Evolutionary conservation across 2,329 filamentous ascomycete genomes (phyloP), one percentile per base, ranked within the genome.

Genomic region (Botrytis paeoniae): DNA sequence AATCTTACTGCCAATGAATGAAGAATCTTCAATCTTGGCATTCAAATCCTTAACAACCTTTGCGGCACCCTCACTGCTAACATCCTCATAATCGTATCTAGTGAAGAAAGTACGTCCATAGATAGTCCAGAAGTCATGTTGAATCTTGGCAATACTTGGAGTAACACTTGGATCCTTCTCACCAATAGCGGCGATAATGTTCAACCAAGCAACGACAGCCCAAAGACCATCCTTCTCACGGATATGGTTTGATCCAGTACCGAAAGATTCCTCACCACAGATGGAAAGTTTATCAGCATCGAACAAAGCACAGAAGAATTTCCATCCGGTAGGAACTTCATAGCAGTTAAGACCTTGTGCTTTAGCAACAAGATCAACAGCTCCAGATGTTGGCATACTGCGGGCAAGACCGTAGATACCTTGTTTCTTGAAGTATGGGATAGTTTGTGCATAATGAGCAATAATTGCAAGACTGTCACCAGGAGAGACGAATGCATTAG

Each of bases 31-130:
- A 79, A 98, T 93, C 77, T 97, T 88, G 76, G 91, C 90, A 79
- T 91, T 88, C 80, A 99, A 87, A 80, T 93, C 91, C 73, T 89
- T 91, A 63, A 97, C 92, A 74, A 99, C 91, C 85, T 97, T 95
- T 85, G 92, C 93, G 76, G 96, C 96, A 59, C 93, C 95, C 14
- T 95, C 94, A 64, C 91, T 92, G 85, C 97, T 94, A 77, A 97
- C 94, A 78, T 97, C 89, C 85, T 99, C 96, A 85, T 97, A 99
- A 85, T 99, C 96, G 84, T 98, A 98, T 76, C 96, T 93, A 61
- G 96, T 99, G 89, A 99, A 99, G 88, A 98, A 99, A 45, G 95
- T 98, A 74, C 96, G 94, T 80, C 96, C 96, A 83, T 99, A 99
- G 73, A 90, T 93, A 80, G 89, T 89, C 96, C 96, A 99, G 89